Percentiles rank a stretch among this genome's conserved stretches.
Conservation (phyloP, 768 basidiomycete species). For the Suillus subalutaceus region DNA sequence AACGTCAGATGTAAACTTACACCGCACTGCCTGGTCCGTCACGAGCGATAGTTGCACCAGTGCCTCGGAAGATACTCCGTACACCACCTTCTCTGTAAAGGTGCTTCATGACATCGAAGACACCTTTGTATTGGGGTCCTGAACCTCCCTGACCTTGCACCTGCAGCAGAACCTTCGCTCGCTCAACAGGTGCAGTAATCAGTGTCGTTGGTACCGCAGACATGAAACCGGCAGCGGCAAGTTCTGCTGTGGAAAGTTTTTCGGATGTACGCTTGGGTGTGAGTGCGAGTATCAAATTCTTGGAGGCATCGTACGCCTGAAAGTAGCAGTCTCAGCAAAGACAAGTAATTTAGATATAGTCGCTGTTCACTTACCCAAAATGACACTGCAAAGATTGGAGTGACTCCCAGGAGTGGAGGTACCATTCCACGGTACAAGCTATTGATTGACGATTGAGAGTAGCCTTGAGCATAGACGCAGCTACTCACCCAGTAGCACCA, state of each 20-base stretch:
- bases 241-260: constrained; percentile 70
- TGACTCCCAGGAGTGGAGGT: constrained; percentile 91
- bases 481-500: constrained; percentile 81
- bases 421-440: constrained; percentile 93
- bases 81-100: constrained; percentile 94
- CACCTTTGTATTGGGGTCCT: constrained; percentile 81
- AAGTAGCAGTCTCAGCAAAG: constrained; percentile 13
- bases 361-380: constrained; percentile 76
- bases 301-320: constrained; percentile 93
- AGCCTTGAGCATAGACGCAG: constrained; percentile 3
- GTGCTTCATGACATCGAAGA: constrained; percentile 86
- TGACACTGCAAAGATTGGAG: constrained; percentile 96
- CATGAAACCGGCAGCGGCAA: constrained; percentile 92
- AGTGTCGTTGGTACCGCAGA: constrained; percentile 92
- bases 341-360: neutral
- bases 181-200: constrained; percentile 93
- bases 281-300: constrained; percentile 73
- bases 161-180: constrained; percentile 95
- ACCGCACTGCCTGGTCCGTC: constrained; percentile 98
- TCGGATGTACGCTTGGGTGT: constrained; percentile 79
- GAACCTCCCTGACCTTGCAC: constrained; percentile 86
- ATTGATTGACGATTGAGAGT: constrained; percentile 6
- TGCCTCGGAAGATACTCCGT: constrained; percentile 89
- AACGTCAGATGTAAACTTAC: constrained; percentile 48
- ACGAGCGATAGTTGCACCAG: constrained; percentile 88